These are phyloP conservation scores for Acrocalymma vagum DNA, from an alignment of 2,329 filamentous ascomycete genomes.

Conservation along the genomic window DNA sequence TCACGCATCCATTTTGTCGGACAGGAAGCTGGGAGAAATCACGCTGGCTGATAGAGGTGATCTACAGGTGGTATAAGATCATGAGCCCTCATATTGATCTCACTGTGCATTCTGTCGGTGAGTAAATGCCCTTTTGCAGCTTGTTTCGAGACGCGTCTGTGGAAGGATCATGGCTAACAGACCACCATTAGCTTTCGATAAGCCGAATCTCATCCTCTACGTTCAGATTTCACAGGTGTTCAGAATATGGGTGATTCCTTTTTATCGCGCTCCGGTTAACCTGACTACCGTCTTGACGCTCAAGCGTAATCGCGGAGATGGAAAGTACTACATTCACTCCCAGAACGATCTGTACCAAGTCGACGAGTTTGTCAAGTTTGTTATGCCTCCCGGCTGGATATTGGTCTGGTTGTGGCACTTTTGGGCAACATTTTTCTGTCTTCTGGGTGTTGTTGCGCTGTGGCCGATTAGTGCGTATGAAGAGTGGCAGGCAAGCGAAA, in stretches of 20 bases:
- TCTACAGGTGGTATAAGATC: conserved; percentile 80
- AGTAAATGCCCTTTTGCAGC: conserved; percentile 27
- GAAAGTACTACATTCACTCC: conserved; percentile 73
- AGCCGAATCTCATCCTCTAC: conserved; percentile 72
- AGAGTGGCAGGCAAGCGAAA: conserved; percentile 37
- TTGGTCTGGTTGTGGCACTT: conserved; percentile 71
- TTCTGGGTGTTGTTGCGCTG: conserved; percentile 63
- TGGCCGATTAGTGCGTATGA: conserved; percentile 62
- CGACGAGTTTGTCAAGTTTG: conserved; percentile 77
- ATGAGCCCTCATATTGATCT: conserved; percentile 78
- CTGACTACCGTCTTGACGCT: conserved; percentile 75
- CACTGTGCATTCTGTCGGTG: conserved; percentile 68
- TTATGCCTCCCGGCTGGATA: conserved; percentile 66
- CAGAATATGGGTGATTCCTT: conserved; percentile 78
- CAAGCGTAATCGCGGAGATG: conserved; percentile 51
- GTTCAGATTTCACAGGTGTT: conserved; percentile 79
- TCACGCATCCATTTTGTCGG: conserved; percentile 80
- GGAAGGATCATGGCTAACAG: not conserved
- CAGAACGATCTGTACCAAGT: conserved; percentile 87
- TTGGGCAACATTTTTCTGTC: conserved; percentile 70
- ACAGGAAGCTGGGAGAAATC: conserved; percentile 70
- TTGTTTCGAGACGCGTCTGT: not conserved
- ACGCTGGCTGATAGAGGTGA: conserved; percentile 70
- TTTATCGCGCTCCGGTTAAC: conserved; percentile 73
- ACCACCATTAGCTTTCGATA: conserved; percentile 68